These are phyloP conservation scores for Venustampulla echinocandica DNA, from an alignment of 495 filamentous ascomycete species.

Conservation along the genomic window DNA sequence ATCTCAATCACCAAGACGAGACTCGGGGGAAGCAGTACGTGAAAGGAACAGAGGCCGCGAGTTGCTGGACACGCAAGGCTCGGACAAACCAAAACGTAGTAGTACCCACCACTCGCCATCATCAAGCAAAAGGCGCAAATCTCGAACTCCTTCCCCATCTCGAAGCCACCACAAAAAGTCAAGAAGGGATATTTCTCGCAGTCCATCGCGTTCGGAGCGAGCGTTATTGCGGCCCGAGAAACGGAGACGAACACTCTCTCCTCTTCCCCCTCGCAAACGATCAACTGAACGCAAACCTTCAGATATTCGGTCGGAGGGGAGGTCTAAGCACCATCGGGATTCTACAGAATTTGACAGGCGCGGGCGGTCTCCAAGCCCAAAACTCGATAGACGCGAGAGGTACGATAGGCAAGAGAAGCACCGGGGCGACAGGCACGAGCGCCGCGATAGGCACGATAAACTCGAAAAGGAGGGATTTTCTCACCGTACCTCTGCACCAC, in stretches of 20 bases:
- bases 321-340: slow-evolving; percentile 25
- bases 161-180: slow-evolving; percentile 29
- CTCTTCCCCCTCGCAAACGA: slow-evolving; percentile 25
- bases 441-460: too few species aligned
- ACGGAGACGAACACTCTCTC: slow-evolving; percentile 18
- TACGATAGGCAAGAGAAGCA: too few species aligned
- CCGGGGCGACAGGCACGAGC: too few species aligned
- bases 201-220: slow-evolving; percentile 24
- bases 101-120: slow-evolving; percentile 27
- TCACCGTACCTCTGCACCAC: slow-evolving; percentile 4
- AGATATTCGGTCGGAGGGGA: slow-evolving; percentile 23
- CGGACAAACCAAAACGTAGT: slow-evolving; percentile 25
- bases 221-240: slow-evolving; percentile 19
- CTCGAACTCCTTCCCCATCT: slow-evolving; percentile 26
- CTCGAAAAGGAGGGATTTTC: too few species aligned
- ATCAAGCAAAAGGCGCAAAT: slow-evolving; percentile 32
- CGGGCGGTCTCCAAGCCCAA: slow-evolving; percentile 18
- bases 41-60: slow-evolving; percentile 28
- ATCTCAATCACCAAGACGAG: slow-evolving; percentile 23
- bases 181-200: slow-evolving; percentile 27
- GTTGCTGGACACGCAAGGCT: slow-evolving; percentile 26
- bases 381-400: slow-evolving; percentile 8
- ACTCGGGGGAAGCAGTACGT: slow-evolving; percentile 28
- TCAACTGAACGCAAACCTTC: slow-evolving; percentile 25
- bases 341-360: slow-evolving; percentile 19